phyloP scores from a whole-genome alignment of 306 rosid species.

The Alnus rubra region DNA sequence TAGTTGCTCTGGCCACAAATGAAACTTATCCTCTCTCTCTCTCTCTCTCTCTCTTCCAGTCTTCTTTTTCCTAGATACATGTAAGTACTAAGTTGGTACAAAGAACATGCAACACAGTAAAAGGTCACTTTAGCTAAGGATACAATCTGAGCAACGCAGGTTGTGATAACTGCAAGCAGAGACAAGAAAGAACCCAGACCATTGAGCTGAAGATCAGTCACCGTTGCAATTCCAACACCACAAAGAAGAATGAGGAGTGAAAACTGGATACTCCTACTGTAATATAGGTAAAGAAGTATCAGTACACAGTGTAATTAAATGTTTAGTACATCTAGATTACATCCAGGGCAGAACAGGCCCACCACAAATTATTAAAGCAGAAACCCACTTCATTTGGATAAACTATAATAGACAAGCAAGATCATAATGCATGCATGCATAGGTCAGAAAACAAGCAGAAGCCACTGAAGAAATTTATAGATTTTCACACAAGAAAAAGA shows the following conservation, averaged over 20 bases:
- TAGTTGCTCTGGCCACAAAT: neutral
- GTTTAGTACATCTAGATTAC: neutral
- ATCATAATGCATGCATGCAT: neutral
- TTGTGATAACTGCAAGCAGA: conserved; percentile 79
- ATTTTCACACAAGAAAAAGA: neutral
- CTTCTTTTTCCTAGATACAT: neutral
- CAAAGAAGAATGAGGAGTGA: conserved; percentile 73
- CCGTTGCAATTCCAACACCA: conserved; percentile 96
- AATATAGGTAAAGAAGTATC: conserved; percentile 14
- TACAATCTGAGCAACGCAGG: conserved; percentile 97
- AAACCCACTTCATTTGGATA: neutral
- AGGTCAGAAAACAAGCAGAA: neutral
- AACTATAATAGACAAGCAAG: neutral
- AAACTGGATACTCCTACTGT: conserved; percentile 63
- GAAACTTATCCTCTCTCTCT: neutral
- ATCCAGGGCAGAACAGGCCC: neutral
- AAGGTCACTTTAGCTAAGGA: conserved; percentile 42
- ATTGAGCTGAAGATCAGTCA: conserved; percentile 91
- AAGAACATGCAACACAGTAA: neutral
- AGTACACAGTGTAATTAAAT: conserved; percentile 7
- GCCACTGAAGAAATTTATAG: neutral
- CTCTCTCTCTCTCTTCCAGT: neutral
- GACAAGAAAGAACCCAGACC: conserved; percentile 82
- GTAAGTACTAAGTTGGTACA: neutral
- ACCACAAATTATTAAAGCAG: neutral